Base-by-base conservation (phyloP, 495 filamentous ascomycete genomes). In the Aspergillus sclerotioniger region DNA sequence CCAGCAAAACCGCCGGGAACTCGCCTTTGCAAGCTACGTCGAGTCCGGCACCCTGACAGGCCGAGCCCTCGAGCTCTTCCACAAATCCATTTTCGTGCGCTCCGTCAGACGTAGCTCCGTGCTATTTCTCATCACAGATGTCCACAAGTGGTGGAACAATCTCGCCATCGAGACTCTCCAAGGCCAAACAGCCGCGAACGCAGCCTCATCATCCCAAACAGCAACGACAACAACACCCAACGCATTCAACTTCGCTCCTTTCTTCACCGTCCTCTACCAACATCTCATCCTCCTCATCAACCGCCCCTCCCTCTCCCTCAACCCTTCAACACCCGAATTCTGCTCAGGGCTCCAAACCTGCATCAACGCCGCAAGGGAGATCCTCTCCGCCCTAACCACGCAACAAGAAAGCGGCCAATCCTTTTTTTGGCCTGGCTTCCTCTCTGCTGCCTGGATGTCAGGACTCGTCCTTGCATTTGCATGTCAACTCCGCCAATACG, bases 281-380 rank as follows among this genome's bases (percentile, higher is more conserved):
- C 69, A 84, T 76, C 75, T 86, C 67, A 65, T 92, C 74, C 75
- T 92, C 82, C 68, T 89, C 77, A 64, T 88, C 69, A 62, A 87
- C 72, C 72, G 74, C 15, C 74, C 74, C 3, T 71, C 67, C 10
- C 55, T 77, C 25, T 75, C 74, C 17, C 62, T 74, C 20, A 62
- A 65, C 17, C 67, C 71, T 0, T 63, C 63, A 10, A 70, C 68
- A 3, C 65, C 74, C 0, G 72, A 73, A 54, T 77, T 77, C 28
- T 70, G 66, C 41, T 77, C 74, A 17, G 71, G 65, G 3, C 41
- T 77, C 25, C 74, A 77, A 51, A 75, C 70, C 32, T 77, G 74
- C 65, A 75, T 75, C 45, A 68, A 68, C 1, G 71, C 74, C 21
- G 72, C 74, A 7, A 60, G 72, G 33, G 66, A 60, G 13, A 77